phyloP scores from a whole-genome alignment of 2,329 filamentous ascomycete species.

The Calonectria crousiana region DNA sequence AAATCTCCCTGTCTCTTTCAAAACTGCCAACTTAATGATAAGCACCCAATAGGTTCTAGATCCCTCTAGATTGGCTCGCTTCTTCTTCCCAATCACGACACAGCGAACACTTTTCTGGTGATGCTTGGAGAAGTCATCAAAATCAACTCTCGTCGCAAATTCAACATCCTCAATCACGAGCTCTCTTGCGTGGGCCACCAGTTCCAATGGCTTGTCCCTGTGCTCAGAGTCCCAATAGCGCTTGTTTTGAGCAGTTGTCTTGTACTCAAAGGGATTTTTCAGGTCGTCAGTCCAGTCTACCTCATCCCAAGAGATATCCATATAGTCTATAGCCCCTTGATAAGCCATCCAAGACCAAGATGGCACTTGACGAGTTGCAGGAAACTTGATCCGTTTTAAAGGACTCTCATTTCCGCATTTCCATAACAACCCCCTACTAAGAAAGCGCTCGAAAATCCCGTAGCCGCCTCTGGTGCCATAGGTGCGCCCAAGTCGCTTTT shows the following conservation, averaged over 20 bases:
- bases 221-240: neutral
- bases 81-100: neutral
- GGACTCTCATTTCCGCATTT: neutral
- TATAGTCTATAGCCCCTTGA: neutral
- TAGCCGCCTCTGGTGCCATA: neutral
- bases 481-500: neutral
- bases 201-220: neutral
- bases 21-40: neutral
- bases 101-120: neutral
- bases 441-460: neutral
- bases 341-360: conserved; percentile 1
- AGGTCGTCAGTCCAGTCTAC: neutral
- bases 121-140: neutral
- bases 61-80: neutral
- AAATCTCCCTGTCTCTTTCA: neutral
- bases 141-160: neutral
- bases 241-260: neutral
- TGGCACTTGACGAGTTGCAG: neutral
- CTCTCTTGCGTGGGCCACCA: neutral
- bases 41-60: neutral
- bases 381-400: neutral
- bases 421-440: neutral
- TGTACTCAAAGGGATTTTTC: neutral
- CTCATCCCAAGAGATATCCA: neutral
- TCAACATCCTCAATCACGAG: neutral